These are phyloP conservation scores for Nemania serpens DNA, from an alignment of 2,329 filamentous ascomycete genomes.

Conservation along the genomic window DNA sequence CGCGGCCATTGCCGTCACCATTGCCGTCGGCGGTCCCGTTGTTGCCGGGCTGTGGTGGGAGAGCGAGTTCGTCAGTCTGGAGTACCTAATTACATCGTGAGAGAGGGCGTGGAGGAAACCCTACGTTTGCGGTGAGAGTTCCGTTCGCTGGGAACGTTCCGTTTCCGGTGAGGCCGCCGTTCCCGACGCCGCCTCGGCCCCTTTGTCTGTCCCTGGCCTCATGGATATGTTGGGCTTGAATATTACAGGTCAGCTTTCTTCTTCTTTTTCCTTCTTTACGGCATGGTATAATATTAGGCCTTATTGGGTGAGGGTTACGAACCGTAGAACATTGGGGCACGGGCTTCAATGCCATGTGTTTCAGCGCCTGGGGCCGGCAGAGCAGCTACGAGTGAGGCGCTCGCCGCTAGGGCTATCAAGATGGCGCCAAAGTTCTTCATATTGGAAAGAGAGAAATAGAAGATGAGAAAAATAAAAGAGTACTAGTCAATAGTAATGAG, in stretches of 20 bases:
- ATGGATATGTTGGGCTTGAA: constrained; percentile 31
- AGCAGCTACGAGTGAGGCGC: constrained; percentile 42
- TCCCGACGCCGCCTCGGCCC: neutral
- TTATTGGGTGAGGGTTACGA: neutral
- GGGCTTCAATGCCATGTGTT: constrained; percentile 17
- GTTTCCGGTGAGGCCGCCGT: constrained; percentile 1
- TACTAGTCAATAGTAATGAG: constrained; percentile 30
- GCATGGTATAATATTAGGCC: no score
- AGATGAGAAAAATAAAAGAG: constrained; percentile 22
- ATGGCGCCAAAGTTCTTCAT: constrained; percentile 49
- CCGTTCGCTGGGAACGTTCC: constrained; percentile 8
- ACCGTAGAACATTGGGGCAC: constrained; percentile 21
- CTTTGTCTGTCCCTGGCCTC: constrained; percentile 6
- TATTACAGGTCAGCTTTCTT: constrained; percentile 6
- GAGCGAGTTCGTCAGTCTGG: no score
- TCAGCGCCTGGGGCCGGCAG: constrained; percentile 30
- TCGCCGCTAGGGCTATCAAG: constrained; percentile 44
- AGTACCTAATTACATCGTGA: no score
- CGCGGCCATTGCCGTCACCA: neutral
- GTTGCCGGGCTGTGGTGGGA: no score
- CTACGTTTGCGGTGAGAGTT: constrained; percentile 14
- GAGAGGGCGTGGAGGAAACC: neutral
- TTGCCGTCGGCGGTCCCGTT: constrained; percentile 26
- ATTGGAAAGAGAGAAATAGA: constrained; percentile 30
- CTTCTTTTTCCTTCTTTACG: no score